phyloP scores from a whole-genome alignment of 148 eudicot genomes.

The Rhododendron vialii region DNA sequence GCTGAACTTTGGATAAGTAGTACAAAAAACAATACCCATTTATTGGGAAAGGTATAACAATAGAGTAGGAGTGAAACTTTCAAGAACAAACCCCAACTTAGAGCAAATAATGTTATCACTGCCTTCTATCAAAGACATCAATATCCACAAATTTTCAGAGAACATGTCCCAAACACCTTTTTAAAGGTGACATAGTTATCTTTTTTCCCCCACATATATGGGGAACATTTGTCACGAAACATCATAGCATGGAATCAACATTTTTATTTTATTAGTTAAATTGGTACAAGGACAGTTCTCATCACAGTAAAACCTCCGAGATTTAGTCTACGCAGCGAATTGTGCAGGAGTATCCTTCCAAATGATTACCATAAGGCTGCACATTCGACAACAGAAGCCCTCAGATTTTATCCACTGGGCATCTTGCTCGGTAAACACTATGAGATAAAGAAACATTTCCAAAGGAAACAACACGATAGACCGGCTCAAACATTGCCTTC shows the following conservation, averaged over 20 bases:
- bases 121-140: not conserved
- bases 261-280: not conserved
- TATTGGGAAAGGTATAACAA: not conserved
- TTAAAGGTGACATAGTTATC: not conserved
- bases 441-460: not conserved
- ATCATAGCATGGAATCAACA: not conserved
- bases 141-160: not conserved
- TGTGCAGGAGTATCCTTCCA: not conserved
- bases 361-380: not conserved
- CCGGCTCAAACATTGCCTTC: not conserved
- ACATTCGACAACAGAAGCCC: not conserved
- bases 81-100: not conserved
- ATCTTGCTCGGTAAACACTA: not conserved
- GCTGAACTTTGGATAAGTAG: not conserved
- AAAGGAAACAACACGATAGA: not conserved
- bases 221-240: not conserved
- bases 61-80: not conserved
- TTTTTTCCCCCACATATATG: not conserved
- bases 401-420: not conserved
- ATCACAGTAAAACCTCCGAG: not conserved
- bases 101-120: not conserved
- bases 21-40: not conserved
- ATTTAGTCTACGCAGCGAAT: not conserved
- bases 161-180: not conserved
- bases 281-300: not conserved